Percentiles rank a stretch among this genome's conserved stretches.
phyloP scores from a whole-genome alignment of 805 yeast genomes.

The Phaffomyces thermotolerans region DNA sequence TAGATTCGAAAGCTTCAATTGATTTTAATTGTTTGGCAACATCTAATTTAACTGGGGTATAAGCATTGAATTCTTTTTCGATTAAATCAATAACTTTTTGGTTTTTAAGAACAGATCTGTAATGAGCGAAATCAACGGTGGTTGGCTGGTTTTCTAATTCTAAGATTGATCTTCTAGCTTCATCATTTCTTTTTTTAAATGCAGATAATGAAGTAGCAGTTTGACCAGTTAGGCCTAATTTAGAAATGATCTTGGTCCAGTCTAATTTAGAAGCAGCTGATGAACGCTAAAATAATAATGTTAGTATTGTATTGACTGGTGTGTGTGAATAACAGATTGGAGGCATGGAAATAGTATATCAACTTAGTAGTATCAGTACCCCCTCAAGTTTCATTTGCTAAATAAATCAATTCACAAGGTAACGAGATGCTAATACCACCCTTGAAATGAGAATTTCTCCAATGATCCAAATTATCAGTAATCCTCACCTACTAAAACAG shows the following conservation, averaged over 20 bases:
- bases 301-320: conserved; percentile 13
- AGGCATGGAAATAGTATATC: too few species aligned
- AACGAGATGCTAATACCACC: too few species aligned
- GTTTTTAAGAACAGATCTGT: conserved; percentile 79
- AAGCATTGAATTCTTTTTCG: conserved; percentile 65
- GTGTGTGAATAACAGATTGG: too few species aligned
- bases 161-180: conserved; percentile 78
- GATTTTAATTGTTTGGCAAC: conserved; percentile 84
- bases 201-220: conserved; percentile 84
- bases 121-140: conserved; percentile 72
- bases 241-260: conserved; percentile 87
- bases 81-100: conserved; percentile 69
- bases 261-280: conserved; percentile 81
- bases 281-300: conserved; percentile 24
- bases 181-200: conserved; percentile 98
- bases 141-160: conserved; percentile 68
- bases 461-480: too few species aligned
- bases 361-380: too few species aligned
- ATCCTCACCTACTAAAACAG: conserved; percentile 8
- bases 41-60: conserved; percentile 82
- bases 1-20: conserved; percentile 87
- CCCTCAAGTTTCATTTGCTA: too few species aligned
- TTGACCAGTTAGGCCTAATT: conserved; percentile 86
- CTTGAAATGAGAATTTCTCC: neutral
- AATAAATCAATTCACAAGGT: too few species aligned